Percentiles rank a stretch among this genome's conserved stretches.
Conservation (phyloP, 805 yeast species). For the Lipomyces oligophaga region DNA sequence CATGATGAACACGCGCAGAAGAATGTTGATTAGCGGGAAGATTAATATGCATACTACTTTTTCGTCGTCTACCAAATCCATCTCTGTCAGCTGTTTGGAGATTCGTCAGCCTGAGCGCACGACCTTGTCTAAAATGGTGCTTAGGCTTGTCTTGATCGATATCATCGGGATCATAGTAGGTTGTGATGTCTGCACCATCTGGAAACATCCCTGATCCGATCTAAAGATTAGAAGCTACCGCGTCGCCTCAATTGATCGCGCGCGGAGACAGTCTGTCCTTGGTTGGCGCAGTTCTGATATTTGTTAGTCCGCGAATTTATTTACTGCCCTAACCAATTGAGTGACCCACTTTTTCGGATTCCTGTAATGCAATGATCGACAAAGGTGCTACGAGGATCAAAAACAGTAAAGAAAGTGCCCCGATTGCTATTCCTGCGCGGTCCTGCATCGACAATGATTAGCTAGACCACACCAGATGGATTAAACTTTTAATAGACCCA, state of each 20-base stretch:
- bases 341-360: conserved; percentile 13
- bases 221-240: conserved; percentile 28
- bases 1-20: conserved; percentile 1
- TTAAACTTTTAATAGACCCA: background rate
- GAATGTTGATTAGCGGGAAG: conserved; percentile 7
- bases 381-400: conserved; percentile 18
- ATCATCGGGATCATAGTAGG: background rate
- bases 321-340: background rate
- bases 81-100: background rate
- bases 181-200: background rate
- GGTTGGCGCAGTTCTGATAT: conserved; percentile 2
- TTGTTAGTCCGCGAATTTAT: background rate
- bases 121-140: background rate
- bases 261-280: conserved; percentile 25
- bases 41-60: conserved; percentile 2
- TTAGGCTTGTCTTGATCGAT: background rate
- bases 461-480: background rate
- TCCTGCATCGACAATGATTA: background rate
- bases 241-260: conserved; percentile 33
- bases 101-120: background rate
- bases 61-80: background rate
- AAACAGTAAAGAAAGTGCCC: conserved; percentile 14
- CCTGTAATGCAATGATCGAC: conserved; percentile 17
- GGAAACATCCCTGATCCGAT: background rate
- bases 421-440: conserved; percentile 8